Conservation (phyloP, 129 eudicot species). For the Artemisia tridentata region DNA sequence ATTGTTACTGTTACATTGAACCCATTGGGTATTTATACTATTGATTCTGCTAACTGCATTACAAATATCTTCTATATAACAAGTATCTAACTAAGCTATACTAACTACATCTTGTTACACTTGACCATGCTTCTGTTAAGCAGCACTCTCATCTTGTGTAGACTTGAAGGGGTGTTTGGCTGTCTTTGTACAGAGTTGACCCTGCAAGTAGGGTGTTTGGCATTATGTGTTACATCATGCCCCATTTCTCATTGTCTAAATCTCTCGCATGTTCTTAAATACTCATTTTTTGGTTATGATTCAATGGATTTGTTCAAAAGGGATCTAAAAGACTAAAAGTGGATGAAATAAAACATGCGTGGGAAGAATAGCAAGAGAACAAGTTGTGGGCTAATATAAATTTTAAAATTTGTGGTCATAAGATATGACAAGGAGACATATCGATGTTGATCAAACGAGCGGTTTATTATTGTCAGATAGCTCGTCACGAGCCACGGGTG, state of each 20-base stretch:
- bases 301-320: slow-evolving; percentile 26
- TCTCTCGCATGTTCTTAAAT: slow-evolving; percentile 2
- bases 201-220: too few relatives aligned
- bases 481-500: not conserved
- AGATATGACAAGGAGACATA: slow-evolving; percentile 7
- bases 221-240: too few relatives aligned
- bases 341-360: not conserved
- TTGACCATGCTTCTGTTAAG: too few relatives aligned
- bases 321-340: not conserved
- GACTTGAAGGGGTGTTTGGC: too few relatives aligned
- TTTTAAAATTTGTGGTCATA: slow-evolving; percentile 25
- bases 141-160: too few relatives aligned
- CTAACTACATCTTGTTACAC: too few relatives aligned
- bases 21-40: too few relatives aligned
- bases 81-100: too few relatives aligned
- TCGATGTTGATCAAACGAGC: not conserved
- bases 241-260: slow-evolving; percentile 27
- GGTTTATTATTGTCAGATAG: slow-evolving; percentile 2
- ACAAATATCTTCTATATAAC: too few relatives aligned
- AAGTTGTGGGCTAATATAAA: slow-evolving; percentile 23
- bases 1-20: too few relatives aligned
- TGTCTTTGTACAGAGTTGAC: too few relatives aligned
- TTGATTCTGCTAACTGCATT: too few relatives aligned
- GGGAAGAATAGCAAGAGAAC: slow-evolving; percentile 7
- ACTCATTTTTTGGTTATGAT: slow-evolving; percentile 21